Evolutionary conservation across 345 rosid genomes (phyloP).

Genomic region (Carallia pectinifolia): DNA sequence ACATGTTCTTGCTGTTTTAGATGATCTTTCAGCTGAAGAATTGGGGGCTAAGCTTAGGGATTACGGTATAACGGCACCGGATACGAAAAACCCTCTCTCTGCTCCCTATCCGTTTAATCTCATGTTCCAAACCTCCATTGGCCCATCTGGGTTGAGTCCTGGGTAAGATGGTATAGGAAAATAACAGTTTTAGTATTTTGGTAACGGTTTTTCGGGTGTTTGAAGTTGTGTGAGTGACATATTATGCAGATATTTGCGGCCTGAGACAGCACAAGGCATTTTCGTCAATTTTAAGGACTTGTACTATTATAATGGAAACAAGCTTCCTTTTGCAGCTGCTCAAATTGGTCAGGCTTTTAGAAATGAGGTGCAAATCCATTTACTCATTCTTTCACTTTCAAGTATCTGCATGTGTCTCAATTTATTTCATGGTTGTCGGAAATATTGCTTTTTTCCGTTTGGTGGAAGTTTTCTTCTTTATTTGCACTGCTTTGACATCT

Average conservation of each 20-base stretch:
- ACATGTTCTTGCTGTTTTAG: constrained; percentile 75
- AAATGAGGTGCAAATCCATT: constrained; percentile 60
- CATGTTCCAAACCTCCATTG: constrained; percentile 97
- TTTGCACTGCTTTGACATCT: neutral
- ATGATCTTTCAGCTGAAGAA: constrained; percentile 68
- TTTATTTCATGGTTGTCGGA: neutral
- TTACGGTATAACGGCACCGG: constrained; percentile 82
- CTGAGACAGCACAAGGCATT: constrained; percentile 91
- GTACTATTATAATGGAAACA: constrained; percentile 77
- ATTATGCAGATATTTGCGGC: constrained; percentile 71
- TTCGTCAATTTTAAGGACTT: constrained; percentile 77
- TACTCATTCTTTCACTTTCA: neutral
- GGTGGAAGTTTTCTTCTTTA: neutral
- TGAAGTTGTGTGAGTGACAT: neutral
- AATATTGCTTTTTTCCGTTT: neutral
- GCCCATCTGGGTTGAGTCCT: constrained; percentile 80
- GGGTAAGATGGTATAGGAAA: constrained; percentile 47
- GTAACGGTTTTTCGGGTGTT: constrained; percentile 36
- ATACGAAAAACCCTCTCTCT: constrained; percentile 69
- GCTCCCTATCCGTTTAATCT: constrained; percentile 89
- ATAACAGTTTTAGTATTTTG: neutral
- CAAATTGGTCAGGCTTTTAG: constrained; percentile 91
- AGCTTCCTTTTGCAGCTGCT: constrained; percentile 85
- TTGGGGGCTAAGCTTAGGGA: constrained; percentile 75
- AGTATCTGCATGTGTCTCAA: neutral